Base-by-base conservation (phyloP, 2,329 filamentous ascomycete species). In the Xylariaceae sp. region DNA sequence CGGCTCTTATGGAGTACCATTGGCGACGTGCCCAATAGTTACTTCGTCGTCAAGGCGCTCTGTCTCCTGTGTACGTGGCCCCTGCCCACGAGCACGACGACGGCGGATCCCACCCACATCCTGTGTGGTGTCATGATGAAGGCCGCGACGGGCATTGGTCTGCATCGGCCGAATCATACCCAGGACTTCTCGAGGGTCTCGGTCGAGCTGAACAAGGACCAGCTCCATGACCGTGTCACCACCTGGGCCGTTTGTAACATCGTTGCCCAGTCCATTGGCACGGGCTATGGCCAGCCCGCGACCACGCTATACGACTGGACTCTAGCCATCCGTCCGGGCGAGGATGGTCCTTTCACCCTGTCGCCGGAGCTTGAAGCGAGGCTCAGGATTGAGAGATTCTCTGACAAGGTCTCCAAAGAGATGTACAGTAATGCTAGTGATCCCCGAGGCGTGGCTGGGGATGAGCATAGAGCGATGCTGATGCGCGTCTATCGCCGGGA, bases 181-280 rank as follows among this genome's bases (percentile, higher is more conserved):
- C 83, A 89, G 55, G 85, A 90, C 56, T 92, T 90, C 55, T 87
- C 83, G 2, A 68, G 83, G 31, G 80, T 83, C 18, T 80, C 77
- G 2, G 69, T 85, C 19, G 80, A 88, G 45, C 65, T 90, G 24
- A 82, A 83, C 47, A 81, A 81, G 49, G 83, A 89, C 52, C 83
- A 89, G 49, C 73, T 89, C 37, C 75, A 83, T 45, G 84, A 92
- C 51, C 72, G 85, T 23, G 75, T 89, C 27, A 77, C 77, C 32
- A 90, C 84, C 2, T 92, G 84, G 84, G 84, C 84, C 2, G 81
- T 86, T 4, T 87, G 83, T 63, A 92, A 92, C 52, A 83, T 90
- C 43, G 84, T 89, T 21, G 80, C 83, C 15, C 84, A 90, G 50
- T 80, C 77, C 36, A 76, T 89, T 27, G 83, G 83, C n/a, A 90